Evolutionary conservation across 2,329 filamentous ascomycete species (phyloP), one percentile per base, ranked within the genome.

Genomic region (Cladophialophora psammophila): DNA sequence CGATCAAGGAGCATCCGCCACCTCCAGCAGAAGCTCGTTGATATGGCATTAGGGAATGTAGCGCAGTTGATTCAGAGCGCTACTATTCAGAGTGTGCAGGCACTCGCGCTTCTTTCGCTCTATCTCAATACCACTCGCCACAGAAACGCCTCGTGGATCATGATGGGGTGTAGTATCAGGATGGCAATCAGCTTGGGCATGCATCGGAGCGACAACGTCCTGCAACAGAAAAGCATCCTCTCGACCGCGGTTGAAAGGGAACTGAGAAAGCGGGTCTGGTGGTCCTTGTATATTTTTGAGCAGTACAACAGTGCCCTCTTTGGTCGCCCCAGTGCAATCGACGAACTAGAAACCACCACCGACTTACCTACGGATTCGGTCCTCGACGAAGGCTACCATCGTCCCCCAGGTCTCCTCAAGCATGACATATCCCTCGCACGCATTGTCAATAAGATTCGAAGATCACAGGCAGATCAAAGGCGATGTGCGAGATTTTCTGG

Each of bases 61-160:
- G 40, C 15, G 15, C 40, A n/a, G 15, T 18, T 42, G 15, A 42
- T 42, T 8, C 40, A 42, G 15, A n/a, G 40, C n/a, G 40, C 40
- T 4, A 42, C 40, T n/a, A 13, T 42, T n/a, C 40, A 42, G n/a
- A 42, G 40, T 18, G 40, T 42, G 13, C 40, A 42, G 40, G 40
- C 40, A 8, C 40, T 42, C 4, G 40, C 40, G 1, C 40, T 42
- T n/a, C 40, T 42, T n/a, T 4, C 40, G 40, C 40, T 42, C 15
- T 42, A 42, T 18, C 40, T 42, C 40, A 42, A 42, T n/a, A 42
- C 40, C 40, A 42, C 40, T 13, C 40, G n/a, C 40, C 40, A 42
- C 4, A 9, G 40, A 5, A 42, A 42, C 8, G 40, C 40, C 15
- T 42, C 40, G 15, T 42, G 40, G 40, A 42, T 42, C 40, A 42